Conservation (phyloP, 2,329 filamentous ascomycete species). For the Rhexocercosporidium sp. region DNA sequence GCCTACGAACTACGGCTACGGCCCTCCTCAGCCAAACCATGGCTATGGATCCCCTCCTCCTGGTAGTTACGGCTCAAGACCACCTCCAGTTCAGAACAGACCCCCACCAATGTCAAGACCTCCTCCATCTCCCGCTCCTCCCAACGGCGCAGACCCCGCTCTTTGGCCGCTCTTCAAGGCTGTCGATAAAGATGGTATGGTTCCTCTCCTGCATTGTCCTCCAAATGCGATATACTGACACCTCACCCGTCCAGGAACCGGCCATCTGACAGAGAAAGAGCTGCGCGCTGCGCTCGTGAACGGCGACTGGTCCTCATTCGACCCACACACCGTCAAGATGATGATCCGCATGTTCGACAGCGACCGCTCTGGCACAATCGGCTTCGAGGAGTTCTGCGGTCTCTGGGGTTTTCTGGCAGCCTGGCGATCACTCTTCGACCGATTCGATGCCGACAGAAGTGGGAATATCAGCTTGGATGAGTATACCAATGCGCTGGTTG, state of each 20-base stretch:
- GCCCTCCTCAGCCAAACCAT: constrained; percentile 41
- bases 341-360: constrained; percentile 99
- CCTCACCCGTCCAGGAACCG: constrained; percentile 60
- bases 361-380: constrained; percentile 85
- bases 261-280: constrained; percentile 84
- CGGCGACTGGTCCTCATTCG: constrained; percentile 93
- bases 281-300: constrained; percentile 92
- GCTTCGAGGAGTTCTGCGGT: constrained; percentile 94
- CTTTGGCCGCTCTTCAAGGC: constrained; percentile 87
- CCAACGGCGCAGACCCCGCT: constrained; percentile 66
- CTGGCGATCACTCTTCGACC: constrained; percentile 93
- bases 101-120: constrained; percentile 64
- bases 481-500: constrained; percentile 87
- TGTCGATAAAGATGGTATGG: constrained; percentile 81
- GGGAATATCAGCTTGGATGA: constrained; percentile 87
- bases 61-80: constrained; percentile 42
- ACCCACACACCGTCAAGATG: constrained; percentile 93
- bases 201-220: background rate
- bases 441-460: constrained; percentile 86
- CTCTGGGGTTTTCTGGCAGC: constrained; percentile 95
- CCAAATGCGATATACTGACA: background rate
- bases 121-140: constrained; percentile 66
- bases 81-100: constrained; percentile 47
- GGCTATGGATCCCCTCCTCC: constrained; percentile 53
- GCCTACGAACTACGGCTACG: constrained; percentile 35